Evolutionary conservation across 148 eudicot species (phyloP).

Genomic region (Diospyros kaki): DNA sequence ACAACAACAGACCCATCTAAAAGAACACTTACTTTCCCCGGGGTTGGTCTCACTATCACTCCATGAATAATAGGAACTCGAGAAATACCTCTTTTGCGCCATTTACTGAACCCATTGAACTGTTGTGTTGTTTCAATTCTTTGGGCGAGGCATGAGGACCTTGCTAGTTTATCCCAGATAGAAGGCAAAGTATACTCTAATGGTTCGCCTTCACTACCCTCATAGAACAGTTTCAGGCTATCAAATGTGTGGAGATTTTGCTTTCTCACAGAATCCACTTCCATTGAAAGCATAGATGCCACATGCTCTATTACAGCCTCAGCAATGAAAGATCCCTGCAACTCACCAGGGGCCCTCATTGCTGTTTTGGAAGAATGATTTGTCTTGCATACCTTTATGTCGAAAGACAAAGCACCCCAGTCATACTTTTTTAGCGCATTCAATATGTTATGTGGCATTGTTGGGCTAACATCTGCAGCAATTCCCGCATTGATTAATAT

Average conservation of each 20-base stretch:
- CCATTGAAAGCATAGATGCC: constrained; percentile 57
- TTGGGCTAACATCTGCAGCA: constrained; percentile 52
- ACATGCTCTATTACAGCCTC: constrained; percentile 84
- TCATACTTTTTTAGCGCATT: constrained; percentile 63
- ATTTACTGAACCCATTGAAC: constrained; percentile 44
- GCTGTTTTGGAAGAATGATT: constrained; percentile 68
- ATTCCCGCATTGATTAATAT: constrained; percentile 61
- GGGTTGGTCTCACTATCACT: constrained; percentile 49
- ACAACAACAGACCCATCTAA: constrained; percentile 80
- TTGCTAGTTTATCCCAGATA: constrained; percentile 63
- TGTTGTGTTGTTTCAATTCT: constrained; percentile 35
- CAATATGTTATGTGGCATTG: constrained; percentile 41
- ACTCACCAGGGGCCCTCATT: constrained; percentile 88
- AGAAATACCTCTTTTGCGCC: constrained; percentile 83
- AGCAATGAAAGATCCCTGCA: constrained; percentile 76
- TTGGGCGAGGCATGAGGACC: constrained; percentile 37
- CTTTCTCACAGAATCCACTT: constrained; percentile 60
- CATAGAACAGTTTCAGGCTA: constrained; percentile 56
- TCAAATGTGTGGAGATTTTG: constrained; percentile 60
- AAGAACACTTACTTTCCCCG: constrained; percentile 86
- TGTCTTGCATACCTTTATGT: constrained; percentile 79
- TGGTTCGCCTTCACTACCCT: constrained; percentile 43
- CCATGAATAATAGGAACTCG: constrained; percentile 62
- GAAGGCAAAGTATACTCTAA: constrained; percentile 70
- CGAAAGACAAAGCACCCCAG: constrained; percentile 90